These are phyloP conservation scores for Mycena albidolilacea DNA, from an alignment of 768 basidiomycete genomes.

Conservation along the genomic window DNA sequence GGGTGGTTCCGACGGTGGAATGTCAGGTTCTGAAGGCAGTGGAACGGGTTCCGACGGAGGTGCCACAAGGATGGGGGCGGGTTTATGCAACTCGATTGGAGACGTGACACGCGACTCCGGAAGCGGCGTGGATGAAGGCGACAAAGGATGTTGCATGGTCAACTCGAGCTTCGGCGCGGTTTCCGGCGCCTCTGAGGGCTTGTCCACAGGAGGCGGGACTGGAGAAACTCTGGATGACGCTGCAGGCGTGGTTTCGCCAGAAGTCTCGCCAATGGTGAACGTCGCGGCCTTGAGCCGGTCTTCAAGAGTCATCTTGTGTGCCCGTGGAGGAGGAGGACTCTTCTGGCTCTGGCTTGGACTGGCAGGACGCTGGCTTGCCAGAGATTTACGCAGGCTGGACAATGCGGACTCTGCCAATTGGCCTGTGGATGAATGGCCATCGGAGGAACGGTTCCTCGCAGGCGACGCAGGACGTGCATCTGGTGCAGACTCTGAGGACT, in stretches of 20 bases:
- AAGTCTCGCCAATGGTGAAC: slow-evolving; percentile 71
- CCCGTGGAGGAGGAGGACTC: slow-evolving; percentile 43
- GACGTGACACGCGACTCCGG: slow-evolving; percentile 56
- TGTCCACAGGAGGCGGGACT: slow-evolving; percentile 42
- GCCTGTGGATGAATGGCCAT: slow-evolving; percentile 53
- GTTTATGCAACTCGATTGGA: slow-evolving; percentile 36
- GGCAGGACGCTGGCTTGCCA: slow-evolving; percentile 65
- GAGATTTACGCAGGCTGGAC: slow-evolving; percentile 74
- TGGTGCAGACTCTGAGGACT: slow-evolving; percentile 33
- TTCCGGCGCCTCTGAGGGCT: neutral
- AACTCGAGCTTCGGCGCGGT: slow-evolving; percentile 6
- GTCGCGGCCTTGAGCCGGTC: slow-evolving; percentile 78
- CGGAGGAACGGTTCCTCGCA: slow-evolving; percentile 24
- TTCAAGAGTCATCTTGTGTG: slow-evolving; percentile 75
- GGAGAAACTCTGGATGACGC: slow-evolving; percentile 61
- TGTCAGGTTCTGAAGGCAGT: neutral
- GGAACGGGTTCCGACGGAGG: neutral
- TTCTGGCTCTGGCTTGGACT: slow-evolving; percentile 53
- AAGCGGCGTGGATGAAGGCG: slow-evolving; percentile 60
- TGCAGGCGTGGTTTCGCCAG: slow-evolving; percentile 58
- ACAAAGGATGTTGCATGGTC: slow-evolving; percentile 50
- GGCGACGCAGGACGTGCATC: slow-evolving; percentile 34
- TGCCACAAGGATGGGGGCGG: slow-evolving; percentile 9
- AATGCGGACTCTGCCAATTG: slow-evolving; percentile 76
- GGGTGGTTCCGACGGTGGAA: no score